A percentile compares a stretch with the other conserved stretches of the same genome.
Conservation (phyloP, 805 yeast genomes). For the Starmerella ratchasimensis region DNA sequence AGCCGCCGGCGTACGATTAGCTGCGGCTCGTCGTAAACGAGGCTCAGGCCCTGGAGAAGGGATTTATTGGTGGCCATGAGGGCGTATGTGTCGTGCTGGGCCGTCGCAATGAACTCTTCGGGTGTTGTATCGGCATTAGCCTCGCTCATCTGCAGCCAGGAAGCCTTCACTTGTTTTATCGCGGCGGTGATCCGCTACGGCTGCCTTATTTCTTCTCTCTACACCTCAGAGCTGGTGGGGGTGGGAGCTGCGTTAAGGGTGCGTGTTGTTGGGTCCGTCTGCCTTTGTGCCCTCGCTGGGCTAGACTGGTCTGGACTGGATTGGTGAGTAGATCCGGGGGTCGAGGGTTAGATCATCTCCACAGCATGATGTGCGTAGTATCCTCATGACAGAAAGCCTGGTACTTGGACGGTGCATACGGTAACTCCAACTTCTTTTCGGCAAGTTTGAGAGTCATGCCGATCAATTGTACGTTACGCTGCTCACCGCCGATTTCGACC, state of each 20-base stretch:
- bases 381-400: conserved; percentile 17
- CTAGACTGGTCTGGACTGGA: too few relatives aligned
- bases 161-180: too few relatives aligned
- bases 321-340: too few relatives aligned
- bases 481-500: conserved; percentile 16
- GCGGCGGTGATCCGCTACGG: too few relatives aligned
- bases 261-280: too few relatives aligned
- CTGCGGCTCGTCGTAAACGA: conserved; percentile 11
- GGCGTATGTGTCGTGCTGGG: conserved; percentile 17
- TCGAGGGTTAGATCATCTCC: conserved; percentile 4
- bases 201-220: too few relatives aligned
- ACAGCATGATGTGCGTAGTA: conserved; percentile 19
- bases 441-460: not conserved
- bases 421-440: not conserved
- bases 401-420: conserved; percentile 1
- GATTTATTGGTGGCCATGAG: conserved; percentile 13
- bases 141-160: too few relatives aligned
- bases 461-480: conserved; percentile 3
- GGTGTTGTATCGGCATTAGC: conserved; percentile 15
- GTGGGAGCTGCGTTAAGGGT: too few relatives aligned
- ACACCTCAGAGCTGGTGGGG: too few relatives aligned
- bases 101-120: conserved; percentile 9
- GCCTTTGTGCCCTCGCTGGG: too few relatives aligned
- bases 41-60: conserved; percentile 12
- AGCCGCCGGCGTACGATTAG: conserved; percentile 10